These are phyloP conservation scores for Peniophora sp. DNA, from an alignment of 1,284 basidiomycete species.

Conservation along the genomic window DNA sequence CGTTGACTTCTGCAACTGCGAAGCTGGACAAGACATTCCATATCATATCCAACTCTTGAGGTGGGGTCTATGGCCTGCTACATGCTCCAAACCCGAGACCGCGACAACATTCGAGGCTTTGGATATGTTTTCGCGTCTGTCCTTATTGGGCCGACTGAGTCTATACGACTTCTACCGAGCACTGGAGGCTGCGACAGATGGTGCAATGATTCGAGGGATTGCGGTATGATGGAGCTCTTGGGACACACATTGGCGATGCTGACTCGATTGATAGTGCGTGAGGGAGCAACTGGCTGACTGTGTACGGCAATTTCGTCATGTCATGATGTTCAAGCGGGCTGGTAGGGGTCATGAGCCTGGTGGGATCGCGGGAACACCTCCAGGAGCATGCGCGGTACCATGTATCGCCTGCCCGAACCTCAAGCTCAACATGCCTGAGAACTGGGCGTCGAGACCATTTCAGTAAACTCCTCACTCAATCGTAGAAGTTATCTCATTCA, in stretches of 20 bases:
- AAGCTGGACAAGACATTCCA: not conserved
- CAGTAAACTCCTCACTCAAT: not conserved
- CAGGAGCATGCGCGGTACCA: slow-evolving; percentile 9
- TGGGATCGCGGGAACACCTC: slow-evolving; percentile 4
- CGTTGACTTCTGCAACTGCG: slow-evolving; percentile 15
- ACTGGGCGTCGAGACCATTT: slow-evolving; percentile 5
- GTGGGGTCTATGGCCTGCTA: slow-evolving; percentile 14
- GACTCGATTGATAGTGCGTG: not conserved
- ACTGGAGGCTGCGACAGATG: slow-evolving; percentile 9
- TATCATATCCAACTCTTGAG: slow-evolving; percentile 12
- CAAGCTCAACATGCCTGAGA: slow-evolving; percentile 10
- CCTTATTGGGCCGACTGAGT: slow-evolving; percentile 9
- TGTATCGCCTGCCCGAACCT: slow-evolving; percentile 15
- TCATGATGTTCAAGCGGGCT: slow-evolving; percentile 12
- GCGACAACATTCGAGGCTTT: slow-evolving; percentile 13
- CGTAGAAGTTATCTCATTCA: not conserved
- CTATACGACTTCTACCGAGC: slow-evolving; percentile 11
- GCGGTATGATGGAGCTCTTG: not conserved
- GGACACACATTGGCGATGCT: not conserved
- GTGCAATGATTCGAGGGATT: not conserved
- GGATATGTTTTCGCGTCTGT: slow-evolving; percentile 11
- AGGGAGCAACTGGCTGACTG: not conserved
- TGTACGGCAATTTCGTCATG: slow-evolving; percentile 11
- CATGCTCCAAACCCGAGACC: slow-evolving; percentile 12
- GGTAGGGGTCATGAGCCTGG: slow-evolving; percentile 7